Conservation (phyloP, 2,329 filamentous ascomycete species). For the Alternaria postmessia region DNA sequence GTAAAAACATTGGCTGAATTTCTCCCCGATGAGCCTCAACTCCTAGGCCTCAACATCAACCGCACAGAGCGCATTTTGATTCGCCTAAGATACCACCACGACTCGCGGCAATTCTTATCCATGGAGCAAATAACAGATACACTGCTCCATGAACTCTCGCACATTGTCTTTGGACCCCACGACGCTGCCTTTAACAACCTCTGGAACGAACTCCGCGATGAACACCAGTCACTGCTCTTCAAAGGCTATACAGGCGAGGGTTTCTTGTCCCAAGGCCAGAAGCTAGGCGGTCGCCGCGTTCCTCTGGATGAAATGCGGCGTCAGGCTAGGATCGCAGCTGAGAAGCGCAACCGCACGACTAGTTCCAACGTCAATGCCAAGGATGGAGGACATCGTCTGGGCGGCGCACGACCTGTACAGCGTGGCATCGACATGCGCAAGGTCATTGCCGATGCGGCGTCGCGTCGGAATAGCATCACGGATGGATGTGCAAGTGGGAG, state of each 20-base stretch:
- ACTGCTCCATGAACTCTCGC: constrained; percentile 91
- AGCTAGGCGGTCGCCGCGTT: constrained; percentile 69
- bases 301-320: constrained; percentile 75
- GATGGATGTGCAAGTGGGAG: constrained; percentile 79
- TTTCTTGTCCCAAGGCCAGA: constrained; percentile 78
- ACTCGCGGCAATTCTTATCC: constrained; percentile 78
- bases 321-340: constrained; percentile 75
- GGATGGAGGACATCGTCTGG: constrained; percentile 72
- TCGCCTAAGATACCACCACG: constrained; percentile 77
- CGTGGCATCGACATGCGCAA: constrained; percentile 73
- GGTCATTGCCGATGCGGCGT: constrained; percentile 75
- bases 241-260: constrained; percentile 93
- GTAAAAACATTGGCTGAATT: constrained; percentile 85
- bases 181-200: constrained; percentile 82
- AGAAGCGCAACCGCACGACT: constrained; percentile 68
- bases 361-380: constrained; percentile 65
- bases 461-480: constrained; percentile 69
- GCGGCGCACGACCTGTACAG: constrained; percentile 64
- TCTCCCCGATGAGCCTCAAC: constrained; percentile 75
- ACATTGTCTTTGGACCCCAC: constrained; percentile 85
- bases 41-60: constrained; percentile 83
- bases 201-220: constrained; percentile 89
- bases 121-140: constrained; percentile 86
- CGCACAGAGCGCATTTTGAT: constrained; percentile 80
- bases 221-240: constrained; percentile 76